Conservation (phyloP, 2,329 filamentous ascomycete genomes). For the Epicoccum sorghinum region DNA sequence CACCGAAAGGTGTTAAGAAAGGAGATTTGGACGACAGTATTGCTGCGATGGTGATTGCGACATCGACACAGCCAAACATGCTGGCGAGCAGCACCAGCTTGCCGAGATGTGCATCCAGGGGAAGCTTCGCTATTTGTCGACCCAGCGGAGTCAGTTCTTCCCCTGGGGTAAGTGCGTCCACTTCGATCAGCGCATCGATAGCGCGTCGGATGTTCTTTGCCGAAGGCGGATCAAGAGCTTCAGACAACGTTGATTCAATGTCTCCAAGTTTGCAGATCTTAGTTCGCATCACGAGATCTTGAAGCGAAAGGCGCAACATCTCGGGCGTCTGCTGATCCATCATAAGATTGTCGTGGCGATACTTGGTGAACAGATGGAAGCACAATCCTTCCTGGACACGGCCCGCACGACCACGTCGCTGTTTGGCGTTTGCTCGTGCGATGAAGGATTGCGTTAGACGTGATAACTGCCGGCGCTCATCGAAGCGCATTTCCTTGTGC, state of each 20-base stretch:
- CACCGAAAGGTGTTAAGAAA: slow-evolving; percentile 85
- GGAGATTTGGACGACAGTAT: slow-evolving; percentile 95
- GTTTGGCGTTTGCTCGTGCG: slow-evolving; percentile 92
- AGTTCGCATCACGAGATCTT: slow-evolving; percentile 92
- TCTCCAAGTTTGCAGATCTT: slow-evolving; percentile 97
- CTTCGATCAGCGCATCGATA: slow-evolving; percentile 90
- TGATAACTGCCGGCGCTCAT: slow-evolving; percentile 90
- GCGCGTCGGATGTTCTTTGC: slow-evolving; percentile 91
- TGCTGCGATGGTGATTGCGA: slow-evolving; percentile 87
- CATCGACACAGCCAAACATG: slow-evolving; percentile 90
- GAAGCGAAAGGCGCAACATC: slow-evolving; percentile 90
- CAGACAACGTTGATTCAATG: slow-evolving; percentile 85
- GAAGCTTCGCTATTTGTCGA: slow-evolving; percentile 82
- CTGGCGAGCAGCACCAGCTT: slow-evolving; percentile 88
- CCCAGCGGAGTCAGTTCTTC: slow-evolving; percentile 90
- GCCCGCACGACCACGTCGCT: slow-evolving; percentile 89
- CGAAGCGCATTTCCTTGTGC: slow-evolving; percentile 96
- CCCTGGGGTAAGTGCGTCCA: slow-evolving; percentile 78
- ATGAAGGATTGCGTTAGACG: slow-evolving; percentile 93
- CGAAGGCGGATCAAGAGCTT: slow-evolving; percentile 88
- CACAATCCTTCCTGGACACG: slow-evolving; percentile 94
- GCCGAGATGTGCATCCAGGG: slow-evolving; percentile 91
- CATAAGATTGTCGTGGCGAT: slow-evolving; percentile 83
- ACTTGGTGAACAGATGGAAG: slow-evolving; percentile 93
- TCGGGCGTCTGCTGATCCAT: slow-evolving; percentile 94